Evolutionary conservation across 352 stramenopile genomes (phyloP), one percentile per base, ranked within the genome.

Genomic region (Globisporangium heterothallicum): DNA sequence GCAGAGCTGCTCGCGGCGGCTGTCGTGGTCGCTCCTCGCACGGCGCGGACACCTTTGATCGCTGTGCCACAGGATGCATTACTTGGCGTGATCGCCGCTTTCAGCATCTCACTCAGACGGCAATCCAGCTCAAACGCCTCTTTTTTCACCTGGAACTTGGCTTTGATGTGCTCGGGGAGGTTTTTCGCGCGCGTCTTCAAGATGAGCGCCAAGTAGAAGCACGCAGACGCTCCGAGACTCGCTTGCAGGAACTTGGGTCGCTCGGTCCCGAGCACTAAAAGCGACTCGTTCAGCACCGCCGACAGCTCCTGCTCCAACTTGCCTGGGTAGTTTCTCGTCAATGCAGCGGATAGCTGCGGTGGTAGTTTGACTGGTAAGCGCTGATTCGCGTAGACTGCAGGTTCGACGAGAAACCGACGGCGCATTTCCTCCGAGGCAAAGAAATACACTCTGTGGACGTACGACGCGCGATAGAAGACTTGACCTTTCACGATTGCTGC

Each of bases 301-400:
- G 72, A 67, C 18, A 90, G 58, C 30, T 83, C 66, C 34, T 90
- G 79, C 56, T 90, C 79, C 42, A 86, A 44, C 25, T 74, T 69
- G 0, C 77, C 74, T 0, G 73, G 71, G 26, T 74, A 84, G 38
- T 69, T 80, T 42, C 78, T 82, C 14, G 61, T 53, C 1, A 88
- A 49, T 2, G 59, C 38, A 0, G 40, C 34, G 14, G 58, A 58
- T 6, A 90, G 56, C 29, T 86, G 67, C 1, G 77, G 79, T 22
- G 77, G 79, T 19, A 90, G 61, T 56, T 88, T 87, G 6, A 82
- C 68, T 5, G 79, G 77, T 29, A 90, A 43, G 18, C 68, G 70
- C 14, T 77, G 68, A 12, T 40, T 57, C 2, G 64, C 64, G 29
- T 67, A 88, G n/a, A 59, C 58, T 34, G 56, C 53, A 12, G 77